A percentile compares a stretch with the other conserved stretches of the same genome.
phyloP scores from a whole-genome alignment of 371 early-diverging fungal species.

The Nematocida ausubeli region DNA sequence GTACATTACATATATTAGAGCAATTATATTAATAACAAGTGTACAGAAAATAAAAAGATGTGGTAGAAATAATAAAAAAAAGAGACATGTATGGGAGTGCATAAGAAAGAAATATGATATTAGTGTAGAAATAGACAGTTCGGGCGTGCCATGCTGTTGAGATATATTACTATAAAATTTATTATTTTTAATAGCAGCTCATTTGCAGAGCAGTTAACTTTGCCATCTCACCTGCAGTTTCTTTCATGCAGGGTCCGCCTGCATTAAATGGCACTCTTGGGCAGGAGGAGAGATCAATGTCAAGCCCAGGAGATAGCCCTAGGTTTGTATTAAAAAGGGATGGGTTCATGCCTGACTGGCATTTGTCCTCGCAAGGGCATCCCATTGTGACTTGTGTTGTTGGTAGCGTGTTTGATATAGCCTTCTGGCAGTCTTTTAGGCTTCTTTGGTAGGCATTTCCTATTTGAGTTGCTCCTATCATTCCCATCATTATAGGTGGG shows the following conservation, averaged over 20 bases:
- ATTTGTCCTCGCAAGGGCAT: not conserved
- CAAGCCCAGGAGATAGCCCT: not conserved
- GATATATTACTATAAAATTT: not conserved
- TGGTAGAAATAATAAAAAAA: no score
- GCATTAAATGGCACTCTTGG: not conserved
- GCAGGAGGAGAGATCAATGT: not conserved
- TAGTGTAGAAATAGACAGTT: no score
- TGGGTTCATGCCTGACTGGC: not conserved
- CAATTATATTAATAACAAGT: no score
- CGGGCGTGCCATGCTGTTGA: not conserved
- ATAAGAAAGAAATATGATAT: no score
- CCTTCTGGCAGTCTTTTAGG: not conserved
- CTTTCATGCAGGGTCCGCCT: not conserved
- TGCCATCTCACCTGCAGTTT: not conserved
- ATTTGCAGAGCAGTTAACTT: not conserved
- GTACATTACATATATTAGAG: no score
- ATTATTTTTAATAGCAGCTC: not conserved
- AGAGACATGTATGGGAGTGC: no score
- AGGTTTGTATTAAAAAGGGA: not conserved
- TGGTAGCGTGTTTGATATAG: not conserved
- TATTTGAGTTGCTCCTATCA: not conserved
- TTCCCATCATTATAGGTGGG: not conserved
- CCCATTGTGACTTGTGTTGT: not conserved
- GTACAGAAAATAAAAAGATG: no score
- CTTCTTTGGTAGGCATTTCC: not conserved